A percentile compares a stretch with the other conserved stretches of the same genome.
Evolutionary conservation across 192 early-diverging fungal genomes (phyloP).

Genomic region (Entomortierella chlamydospora): DNA sequence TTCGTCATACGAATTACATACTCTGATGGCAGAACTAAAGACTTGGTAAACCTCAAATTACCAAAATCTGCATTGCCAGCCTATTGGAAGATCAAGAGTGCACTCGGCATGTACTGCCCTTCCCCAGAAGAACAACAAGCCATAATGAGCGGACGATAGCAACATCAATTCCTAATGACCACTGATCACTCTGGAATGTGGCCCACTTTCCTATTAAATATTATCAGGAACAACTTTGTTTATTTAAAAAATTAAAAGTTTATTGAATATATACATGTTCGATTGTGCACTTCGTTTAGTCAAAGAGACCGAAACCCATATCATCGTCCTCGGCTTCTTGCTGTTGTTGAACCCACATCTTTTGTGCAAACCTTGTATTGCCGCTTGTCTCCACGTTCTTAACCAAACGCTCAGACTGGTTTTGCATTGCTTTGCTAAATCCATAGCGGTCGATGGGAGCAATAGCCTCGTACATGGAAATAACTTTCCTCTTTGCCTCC

Average conservation of each 20-base stretch:
- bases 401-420: conserved; percentile 37
- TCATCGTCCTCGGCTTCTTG: conserved; percentile 5
- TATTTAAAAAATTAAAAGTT: no score
- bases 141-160: not conserved
- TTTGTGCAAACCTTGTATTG: conserved; percentile 25
- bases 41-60: not conserved
- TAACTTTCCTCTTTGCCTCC: conserved; percentile 30
- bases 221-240: no score
- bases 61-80: not conserved
- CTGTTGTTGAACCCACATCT: conserved; percentile 15
- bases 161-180: no score
- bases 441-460: conserved; percentile 18
- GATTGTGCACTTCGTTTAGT: not conserved
- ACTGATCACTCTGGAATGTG: no score
- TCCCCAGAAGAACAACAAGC: not conserved
- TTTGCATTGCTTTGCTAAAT: conserved; percentile 26
- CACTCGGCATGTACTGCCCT: not conserved
- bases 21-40: not conserved
- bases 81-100: not conserved
- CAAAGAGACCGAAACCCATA: conserved; percentile 21
- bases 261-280: no score
- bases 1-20: not conserved
- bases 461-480: conserved; percentile 20
- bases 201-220: no score
- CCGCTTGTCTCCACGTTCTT: conserved; percentile 20